Evolutionary conservation across 2,329 filamentous ascomycete species (phyloP).

Genomic region (Corynespora cassiicola): DNA sequence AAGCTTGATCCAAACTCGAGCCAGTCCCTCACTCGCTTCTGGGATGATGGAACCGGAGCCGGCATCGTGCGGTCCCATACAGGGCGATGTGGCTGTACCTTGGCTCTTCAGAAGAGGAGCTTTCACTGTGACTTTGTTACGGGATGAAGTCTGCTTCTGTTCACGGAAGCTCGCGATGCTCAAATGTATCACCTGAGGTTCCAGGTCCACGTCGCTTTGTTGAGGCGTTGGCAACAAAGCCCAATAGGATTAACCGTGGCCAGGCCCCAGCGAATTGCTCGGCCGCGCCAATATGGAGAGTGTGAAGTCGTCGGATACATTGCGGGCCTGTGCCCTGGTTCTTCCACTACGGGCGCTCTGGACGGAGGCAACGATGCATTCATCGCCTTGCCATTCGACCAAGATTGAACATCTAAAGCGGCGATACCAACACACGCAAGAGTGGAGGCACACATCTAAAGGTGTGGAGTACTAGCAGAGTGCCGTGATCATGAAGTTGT

Average conservation of each 20-base stretch:
- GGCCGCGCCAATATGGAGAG: slow-evolving; percentile 8
- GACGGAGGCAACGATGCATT: slow-evolving; percentile 14
- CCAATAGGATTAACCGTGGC: slow-evolving; percentile 9
- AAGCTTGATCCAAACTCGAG: too few species aligned
- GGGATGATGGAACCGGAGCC: too few species aligned
- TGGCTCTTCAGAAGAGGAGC: slow-evolving; percentile 12
- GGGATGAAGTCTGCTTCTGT: slow-evolving; percentile 19
- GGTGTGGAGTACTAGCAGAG: slow-evolving; percentile 32
- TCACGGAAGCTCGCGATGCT: slow-evolving; percentile 21
- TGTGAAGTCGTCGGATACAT: slow-evolving; percentile 8
- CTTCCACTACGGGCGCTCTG: slow-evolving; percentile 8
- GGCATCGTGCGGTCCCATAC: too few species aligned
- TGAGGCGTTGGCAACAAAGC: slow-evolving; percentile 11
- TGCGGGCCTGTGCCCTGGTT: too few species aligned
- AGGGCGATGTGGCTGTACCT: background rate
- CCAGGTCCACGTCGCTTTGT: slow-evolving; percentile 11
- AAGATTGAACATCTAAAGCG: slow-evolving; percentile 13
- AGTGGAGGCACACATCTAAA: slow-evolving; percentile 26
- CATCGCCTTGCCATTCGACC: slow-evolving; percentile 11
- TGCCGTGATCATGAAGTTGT: slow-evolving; percentile 28
- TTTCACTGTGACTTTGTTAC: slow-evolving; percentile 19
- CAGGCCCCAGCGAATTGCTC: slow-evolving; percentile 2
- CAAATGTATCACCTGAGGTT: slow-evolving; percentile 13
- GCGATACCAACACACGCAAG: slow-evolving; percentile 26
- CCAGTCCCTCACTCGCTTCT: too few species aligned